Base-by-base conservation (phyloP, 805 yeast species). In the Candida germanica region DNA sequence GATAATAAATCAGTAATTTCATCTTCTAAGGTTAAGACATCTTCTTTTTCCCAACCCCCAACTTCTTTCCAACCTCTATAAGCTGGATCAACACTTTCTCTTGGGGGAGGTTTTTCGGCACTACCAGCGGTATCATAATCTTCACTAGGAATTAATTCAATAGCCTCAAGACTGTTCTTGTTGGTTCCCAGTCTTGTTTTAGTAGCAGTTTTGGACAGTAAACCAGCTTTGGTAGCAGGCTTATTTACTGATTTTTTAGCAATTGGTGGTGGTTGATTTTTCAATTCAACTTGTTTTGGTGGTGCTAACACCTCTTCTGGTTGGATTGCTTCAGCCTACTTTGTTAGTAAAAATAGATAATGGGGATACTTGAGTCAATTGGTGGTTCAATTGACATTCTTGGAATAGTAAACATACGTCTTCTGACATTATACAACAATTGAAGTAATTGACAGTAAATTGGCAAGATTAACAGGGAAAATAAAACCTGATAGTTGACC, bases 21-120 rank as follows among this genome's bases (percentile, higher is more conserved):
- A 55, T 87, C 95, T 24, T 82, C 85, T 6, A 77, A 59, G 2
- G 74, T 78, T 47, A 86, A 64, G 1, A 65, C 63, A 56, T 83
- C 89, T 27, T 74, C 72, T 39, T 78, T 79, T 53, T 80, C 85
- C 83, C 87, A 91, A 13, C 87, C 85, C 7, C 93, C 91, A 35
- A 86, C 88, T 59, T 89, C 96, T 56, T 83, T 86, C 98, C 98
- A 91, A 22, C 98, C 98, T 33, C 86, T 76, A 51, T 75, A 83
- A 2, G 91, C 77, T 18, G 85, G 83, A 37, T 71, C 78, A 33
- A 76, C 77, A 3, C 82, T 59, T 25, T 62, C 56, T 55, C 87
- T 56, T n/a, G 71, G 64, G 1, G 59, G 56, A 4, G 73, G 71
- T 26, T 43, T 43, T 40, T 64, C 62, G 6, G 58, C 56, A 30